Conservation (phyloP, 192 early-diverging fungal species). For the Dispira parvispora region DNA sequence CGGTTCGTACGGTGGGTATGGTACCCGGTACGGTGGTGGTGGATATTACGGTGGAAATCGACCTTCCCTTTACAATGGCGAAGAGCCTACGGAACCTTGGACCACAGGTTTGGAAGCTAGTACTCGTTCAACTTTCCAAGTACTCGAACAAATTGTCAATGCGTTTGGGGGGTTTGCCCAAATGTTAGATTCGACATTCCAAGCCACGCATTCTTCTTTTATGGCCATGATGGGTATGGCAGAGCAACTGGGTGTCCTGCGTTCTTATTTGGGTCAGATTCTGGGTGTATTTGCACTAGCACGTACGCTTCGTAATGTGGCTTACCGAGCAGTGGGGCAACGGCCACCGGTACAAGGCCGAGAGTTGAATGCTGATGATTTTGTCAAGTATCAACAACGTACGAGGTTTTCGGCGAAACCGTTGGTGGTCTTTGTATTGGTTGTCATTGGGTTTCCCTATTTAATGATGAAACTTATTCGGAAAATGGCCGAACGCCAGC, state of each 20-base stretch:
- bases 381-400: slow-evolving; percentile 58
- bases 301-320: slow-evolving; percentile 44
- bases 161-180: slow-evolving; percentile 95
- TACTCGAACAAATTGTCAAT: slow-evolving; percentile 83
- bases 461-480: slow-evolving; percentile 79
- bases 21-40: slow-evolving; percentile 20
- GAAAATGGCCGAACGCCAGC: slow-evolving; percentile 38
- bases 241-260: slow-evolving; percentile 89
- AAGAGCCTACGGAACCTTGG: too few relatives aligned
- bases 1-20: slow-evolving; percentile 39
- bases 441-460: slow-evolving; percentile 82
- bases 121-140: slow-evolving; percentile 80
- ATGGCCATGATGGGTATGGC: slow-evolving; percentile 97
- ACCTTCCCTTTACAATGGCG: too few relatives aligned
- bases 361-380: slow-evolving; percentile 54
- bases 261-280: slow-evolving; percentile 67
- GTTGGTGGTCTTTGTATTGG: slow-evolving; percentile 64
- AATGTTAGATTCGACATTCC: slow-evolving; percentile 96
- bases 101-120: slow-evolving; percentile 84
- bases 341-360: slow-evolving; percentile 47
- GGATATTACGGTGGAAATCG: slow-evolving; percentile 22
- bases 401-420: slow-evolving; percentile 46
- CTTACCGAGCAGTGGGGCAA: slow-evolving; percentile 46
- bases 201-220: slow-evolving; percentile 83
- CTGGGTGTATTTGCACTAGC: slow-evolving; percentile 65